These are phyloP conservation scores for Termitomyces sp. DNA, from an alignment of 768 basidiomycete species.

Conservation along the genomic window DNA sequence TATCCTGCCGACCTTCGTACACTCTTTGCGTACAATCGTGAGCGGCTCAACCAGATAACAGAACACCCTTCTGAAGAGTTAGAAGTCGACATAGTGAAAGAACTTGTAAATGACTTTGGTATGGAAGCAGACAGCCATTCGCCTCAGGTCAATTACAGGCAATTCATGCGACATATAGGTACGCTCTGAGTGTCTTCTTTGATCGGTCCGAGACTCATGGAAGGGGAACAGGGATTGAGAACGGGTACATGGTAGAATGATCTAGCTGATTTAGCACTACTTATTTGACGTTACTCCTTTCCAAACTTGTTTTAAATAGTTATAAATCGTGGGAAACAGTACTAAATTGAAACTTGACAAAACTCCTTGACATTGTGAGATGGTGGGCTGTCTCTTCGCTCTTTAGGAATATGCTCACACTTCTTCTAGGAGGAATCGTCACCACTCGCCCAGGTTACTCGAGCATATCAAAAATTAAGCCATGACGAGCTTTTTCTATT, in stretches of 20 bases:
- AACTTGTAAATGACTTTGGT: constrained; percentile 44
- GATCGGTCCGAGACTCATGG: neutral
- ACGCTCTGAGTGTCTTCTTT: neutral
- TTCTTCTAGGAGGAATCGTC: constrained; percentile 26
- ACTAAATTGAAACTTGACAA: neutral
- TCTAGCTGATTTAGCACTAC: neutral
- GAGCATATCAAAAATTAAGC: constrained; percentile 64
- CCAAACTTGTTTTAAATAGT: neutral
- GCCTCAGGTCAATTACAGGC: constrained; percentile 41
- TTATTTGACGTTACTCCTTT: neutral
- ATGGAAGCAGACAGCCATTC: constrained; percentile 36
- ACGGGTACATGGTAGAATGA: neutral
- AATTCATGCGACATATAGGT: constrained; percentile 58
- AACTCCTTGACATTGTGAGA: constrained; percentile 12
- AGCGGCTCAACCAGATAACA: constrained; percentile 14
- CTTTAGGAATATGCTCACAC: constrained; percentile 7
- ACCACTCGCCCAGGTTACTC: constrained; percentile 46
- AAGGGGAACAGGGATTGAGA: neutral
- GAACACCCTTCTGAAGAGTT: constrained; percentile 2
- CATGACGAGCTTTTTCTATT: constrained; percentile 71
- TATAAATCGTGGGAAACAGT: constrained; percentile 7
- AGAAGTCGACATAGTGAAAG: constrained; percentile 33
- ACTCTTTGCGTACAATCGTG: constrained; percentile 50
- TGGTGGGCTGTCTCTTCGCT: constrained; percentile 24
- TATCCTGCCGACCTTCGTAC: constrained; percentile 47